These are phyloP conservation scores for Cladophialophora carrionii DNA, from an alignment of 2,329 filamentous ascomycete genomes.

Conservation along the genomic window DNA sequence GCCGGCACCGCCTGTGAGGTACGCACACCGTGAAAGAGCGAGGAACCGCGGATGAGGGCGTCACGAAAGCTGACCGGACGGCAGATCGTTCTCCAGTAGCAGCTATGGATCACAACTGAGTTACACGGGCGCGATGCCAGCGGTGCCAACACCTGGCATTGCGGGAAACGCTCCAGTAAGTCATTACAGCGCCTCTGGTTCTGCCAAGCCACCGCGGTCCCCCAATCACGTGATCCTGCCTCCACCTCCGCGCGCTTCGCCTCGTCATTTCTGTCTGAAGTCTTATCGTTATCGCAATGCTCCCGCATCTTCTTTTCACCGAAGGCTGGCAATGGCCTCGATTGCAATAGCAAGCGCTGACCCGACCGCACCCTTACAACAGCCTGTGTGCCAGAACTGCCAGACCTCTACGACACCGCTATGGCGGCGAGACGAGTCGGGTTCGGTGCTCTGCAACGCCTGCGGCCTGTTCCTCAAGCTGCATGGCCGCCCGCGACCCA, in stretches of 20 bases:
- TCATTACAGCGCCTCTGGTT: conserved; percentile 25
- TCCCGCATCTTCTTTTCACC: conserved; percentile 3
- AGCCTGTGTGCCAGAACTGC: conserved; percentile 98
- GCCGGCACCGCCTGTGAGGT: conserved; percentile 59
- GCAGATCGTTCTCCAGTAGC: conserved; percentile 56
- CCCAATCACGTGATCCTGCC: background rate
- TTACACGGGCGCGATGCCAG: conserved; percentile 38
- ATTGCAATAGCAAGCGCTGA: conserved; percentile 49
- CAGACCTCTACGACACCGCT: conserved; percentile 91
- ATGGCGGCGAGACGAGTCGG: conserved; percentile 95
- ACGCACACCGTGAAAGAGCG: conserved; percentile 41
- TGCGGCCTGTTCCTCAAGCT: conserved; percentile 97
- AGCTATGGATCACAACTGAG: conserved; percentile 65
- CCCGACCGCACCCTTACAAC: conserved; percentile 62
- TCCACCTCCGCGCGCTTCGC: too few species aligned
- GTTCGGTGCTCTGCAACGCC: conserved; percentile 95
- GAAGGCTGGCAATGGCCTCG: conserved; percentile 46
- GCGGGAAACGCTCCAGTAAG: conserved; percentile 46
- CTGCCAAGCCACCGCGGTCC: background rate
- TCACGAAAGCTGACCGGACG: background rate
- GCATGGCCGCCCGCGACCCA: conserved; percentile 88
- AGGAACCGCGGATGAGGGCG: background rate
- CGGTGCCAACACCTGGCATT: conserved; percentile 38
- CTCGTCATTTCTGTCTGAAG: conserved; percentile 40
- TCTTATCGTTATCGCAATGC: conserved; percentile 50